Percentiles rank a stretch among this genome's conserved stretches.
Conservation (phyloP, 192 early-diverging fungal genomes). For the Diversispora eburnea region DNA sequence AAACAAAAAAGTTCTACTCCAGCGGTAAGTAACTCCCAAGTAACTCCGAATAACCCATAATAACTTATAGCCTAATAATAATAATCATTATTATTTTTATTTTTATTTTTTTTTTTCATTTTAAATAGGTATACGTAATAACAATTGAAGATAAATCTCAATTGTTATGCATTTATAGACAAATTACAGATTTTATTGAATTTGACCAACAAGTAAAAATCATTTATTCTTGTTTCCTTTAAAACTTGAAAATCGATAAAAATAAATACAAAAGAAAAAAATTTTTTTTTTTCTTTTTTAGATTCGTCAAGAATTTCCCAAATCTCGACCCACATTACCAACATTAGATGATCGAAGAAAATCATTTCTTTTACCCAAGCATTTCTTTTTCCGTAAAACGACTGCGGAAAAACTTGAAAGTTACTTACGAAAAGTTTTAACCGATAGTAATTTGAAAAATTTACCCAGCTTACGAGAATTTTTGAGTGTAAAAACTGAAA, state of each 20-base stretch:
- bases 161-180: slow-evolving; percentile 40
- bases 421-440: slow-evolving; percentile 43
- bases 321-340: slow-evolving; percentile 37
- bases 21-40: slow-evolving; percentile 24
- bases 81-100: no score
- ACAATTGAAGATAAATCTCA: slow-evolving; percentile 36
- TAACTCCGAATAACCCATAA: slow-evolving; percentile 1
- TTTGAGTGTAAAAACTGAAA: slow-evolving; percentile 45
- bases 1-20: neutral
- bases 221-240: slow-evolving; percentile 1
- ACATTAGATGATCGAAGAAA: slow-evolving; percentile 40
- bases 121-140: slow-evolving; percentile 40
- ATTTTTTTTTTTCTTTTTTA: slow-evolving; percentile 13
- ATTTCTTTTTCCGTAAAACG: slow-evolving; percentile 43
- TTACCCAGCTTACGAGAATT: slow-evolving; percentile 48
- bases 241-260: neutral
- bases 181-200: slow-evolving; percentile 50
- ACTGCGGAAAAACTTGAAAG: slow-evolving; percentile 46
- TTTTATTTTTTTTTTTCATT: slow-evolving; percentile 18
- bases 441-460: slow-evolving; percentile 37
- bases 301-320: slow-evolving; percentile 40
- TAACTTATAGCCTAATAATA: neutral
- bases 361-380: slow-evolving; percentile 36
- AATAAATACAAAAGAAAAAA: slow-evolving; percentile 15
- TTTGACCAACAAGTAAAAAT: slow-evolving; percentile 47